Conservation (phyloP, 768 basidiomycete genomes). For the Krasilnikovozyma curviuscula region DNA sequence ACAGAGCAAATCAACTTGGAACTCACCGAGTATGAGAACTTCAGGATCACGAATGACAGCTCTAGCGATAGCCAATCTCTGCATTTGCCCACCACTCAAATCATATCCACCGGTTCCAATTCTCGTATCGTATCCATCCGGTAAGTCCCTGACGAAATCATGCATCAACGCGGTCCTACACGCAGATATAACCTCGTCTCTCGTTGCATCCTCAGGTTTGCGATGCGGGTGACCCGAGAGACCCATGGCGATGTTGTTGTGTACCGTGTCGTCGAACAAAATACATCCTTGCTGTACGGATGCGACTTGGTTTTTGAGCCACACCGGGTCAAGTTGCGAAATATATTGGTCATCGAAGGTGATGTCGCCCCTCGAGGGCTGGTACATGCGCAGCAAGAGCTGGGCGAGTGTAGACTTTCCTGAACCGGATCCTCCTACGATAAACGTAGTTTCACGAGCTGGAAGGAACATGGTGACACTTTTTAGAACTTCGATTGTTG, state of each 20-base stretch:
- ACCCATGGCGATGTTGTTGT: constrained; percentile 72
- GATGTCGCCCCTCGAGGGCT: constrained; percentile 41
- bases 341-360: constrained; percentile 65
- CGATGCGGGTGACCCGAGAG: constrained; percentile 33
- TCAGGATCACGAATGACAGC: constrained; percentile 68
- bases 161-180: constrained; percentile 71
- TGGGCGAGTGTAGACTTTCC: constrained; percentile 56
- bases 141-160: constrained; percentile 66
- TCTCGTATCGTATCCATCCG: constrained; percentile 67
- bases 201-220: constrained; percentile 35
- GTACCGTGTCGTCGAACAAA: constrained; percentile 57
- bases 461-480: constrained; percentile 50
- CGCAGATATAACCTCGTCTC: constrained; percentile 56
- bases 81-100: constrained; percentile 71
- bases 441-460: constrained; percentile 52
- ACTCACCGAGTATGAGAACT: constrained; percentile 73
- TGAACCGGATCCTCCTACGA: constrained; percentile 58
- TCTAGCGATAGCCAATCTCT: constrained; percentile 72
- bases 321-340: constrained; percentile 49
- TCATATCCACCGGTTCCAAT: constrained; percentile 51
- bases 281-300: constrained; percentile 60
- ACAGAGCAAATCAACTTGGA: neutral
- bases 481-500: constrained; percentile 39
- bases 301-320: constrained; percentile 49
- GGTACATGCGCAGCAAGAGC: constrained; percentile 53